Evolutionary conservation across 768 basidiomycete species (phyloP), one percentile per base, ranked within the genome.

Genomic region (Lactarius vividus): DNA sequence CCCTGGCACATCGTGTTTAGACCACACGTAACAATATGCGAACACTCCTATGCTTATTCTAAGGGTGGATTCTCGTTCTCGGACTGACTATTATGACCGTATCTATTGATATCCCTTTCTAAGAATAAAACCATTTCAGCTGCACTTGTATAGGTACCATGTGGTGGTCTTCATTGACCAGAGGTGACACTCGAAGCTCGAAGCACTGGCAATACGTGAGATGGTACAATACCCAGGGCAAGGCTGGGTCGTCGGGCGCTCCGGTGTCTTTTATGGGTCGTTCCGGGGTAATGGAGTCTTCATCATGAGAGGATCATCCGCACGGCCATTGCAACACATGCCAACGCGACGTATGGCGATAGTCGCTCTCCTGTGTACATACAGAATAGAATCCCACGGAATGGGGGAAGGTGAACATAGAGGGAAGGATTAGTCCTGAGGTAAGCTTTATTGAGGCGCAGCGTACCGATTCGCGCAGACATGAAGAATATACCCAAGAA

Each of bases 401-500:
- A 37, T 64, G 57, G 46, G 60, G 13, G 37, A 15, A 39, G 15
- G 37, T 5, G 39, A 16, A 40, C 16, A 16, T 52, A 16, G 16
- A 18, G 23, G 29, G 5, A 8, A 56, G 7, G 66, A 46, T 20
- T 40, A 23, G 49, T 26, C 13, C 10, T 3, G 49, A 26, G 26
- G 15, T 5, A 26, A 26, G 7, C 13, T 26, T 23, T 9, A 23
- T 26, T 26, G 49, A 42, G 6, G 35, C 6, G 35, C 18, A 2
- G 77, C 85, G 65, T 73, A 94, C 95, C 97, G 81, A 99, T 94
- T 59, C 97, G 84, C 13, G 97, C 96, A 57, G 87, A 91, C 84
- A 95, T 99, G 84, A 91, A 98, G 76, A 98, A 90, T 11, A 98
- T 75, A 7, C 96, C 96, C 29, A 91, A 79, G 75, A 98, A 94